phyloP scores from a whole-genome alignment of 2,329 filamentous ascomycete genomes.

The Botrytis cinerea region DNA sequence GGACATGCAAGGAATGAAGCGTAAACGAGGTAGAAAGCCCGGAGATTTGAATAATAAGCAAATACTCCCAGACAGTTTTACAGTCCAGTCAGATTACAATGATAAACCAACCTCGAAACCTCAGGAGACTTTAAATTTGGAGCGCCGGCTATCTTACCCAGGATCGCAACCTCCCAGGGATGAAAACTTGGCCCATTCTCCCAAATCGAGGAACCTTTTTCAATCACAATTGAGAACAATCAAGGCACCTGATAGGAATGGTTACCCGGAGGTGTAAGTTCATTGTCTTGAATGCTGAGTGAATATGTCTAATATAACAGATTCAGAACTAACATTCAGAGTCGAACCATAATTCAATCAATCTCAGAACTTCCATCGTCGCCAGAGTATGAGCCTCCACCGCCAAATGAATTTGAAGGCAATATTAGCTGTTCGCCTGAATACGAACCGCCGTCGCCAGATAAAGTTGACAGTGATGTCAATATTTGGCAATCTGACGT shows the following conservation, averaged over 20 bases:
- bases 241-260: neutral
- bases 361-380: slow-evolving; percentile 10
- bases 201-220: neutral
- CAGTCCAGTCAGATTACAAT: neutral
- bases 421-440: slow-evolving; percentile 16
- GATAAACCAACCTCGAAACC: neutral
- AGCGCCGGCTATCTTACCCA: neutral
- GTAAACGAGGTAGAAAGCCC: slow-evolving; percentile 26
- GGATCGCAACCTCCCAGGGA: neutral
- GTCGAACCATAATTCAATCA: slow-evolving; percentile 1
- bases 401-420: slow-evolving; percentile 6
- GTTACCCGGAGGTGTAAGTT: neutral
- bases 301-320: neutral
- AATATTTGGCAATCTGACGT: slow-evolving; percentile 16
- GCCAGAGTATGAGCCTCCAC: slow-evolving; percentile 24
- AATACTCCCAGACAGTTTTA: neutral
- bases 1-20: slow-evolving; percentile 30
- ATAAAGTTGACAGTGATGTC: neutral
- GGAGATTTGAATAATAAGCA: slow-evolving; percentile 1
- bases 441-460: slow-evolving; percentile 26
- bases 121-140: neutral
- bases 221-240: neutral
- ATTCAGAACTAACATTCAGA: neutral
- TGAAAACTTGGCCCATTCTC: neutral
- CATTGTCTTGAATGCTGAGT: neutral